These are phyloP conservation scores for Cytospora paraplurivora DNA, from an alignment of 2,329 filamentous ascomycete species.

Conservation along the genomic window DNA sequence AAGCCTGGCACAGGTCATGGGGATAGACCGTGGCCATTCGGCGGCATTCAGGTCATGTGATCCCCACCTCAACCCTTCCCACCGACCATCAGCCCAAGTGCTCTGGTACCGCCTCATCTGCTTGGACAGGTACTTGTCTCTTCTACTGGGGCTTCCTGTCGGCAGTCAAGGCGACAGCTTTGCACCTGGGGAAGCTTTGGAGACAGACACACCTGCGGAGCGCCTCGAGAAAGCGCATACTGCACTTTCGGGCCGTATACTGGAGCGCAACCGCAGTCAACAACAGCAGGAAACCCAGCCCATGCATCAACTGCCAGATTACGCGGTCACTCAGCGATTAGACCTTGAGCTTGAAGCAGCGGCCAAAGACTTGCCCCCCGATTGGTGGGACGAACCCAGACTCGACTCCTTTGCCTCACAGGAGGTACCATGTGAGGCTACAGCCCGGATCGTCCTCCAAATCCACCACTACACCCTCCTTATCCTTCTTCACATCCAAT, in stretches of 20 bases:
- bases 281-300: constrained; percentile 20
- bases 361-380: constrained; percentile 42
- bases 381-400: constrained; percentile 52
- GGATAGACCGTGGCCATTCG: constrained; percentile 44
- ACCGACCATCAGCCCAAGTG: constrained; percentile 35
- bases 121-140: constrained; percentile 52
- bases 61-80: constrained; percentile 37
- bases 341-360: constrained; percentile 51
- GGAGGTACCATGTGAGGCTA: constrained; percentile 36
- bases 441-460: constrained; percentile 47
- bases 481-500: constrained; percentile 57
- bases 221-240: constrained; percentile 49
- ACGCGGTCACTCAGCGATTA: constrained; percentile 46
- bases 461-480: constrained; percentile 54
- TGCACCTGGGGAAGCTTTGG: constrained; percentile 33
- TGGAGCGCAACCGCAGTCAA: constrained; percentile 47
- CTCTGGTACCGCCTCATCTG: constrained; percentile 55
- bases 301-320: constrained; percentile 39
- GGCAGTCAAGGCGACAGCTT: constrained; percentile 47
- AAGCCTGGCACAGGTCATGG: constrained; percentile 54
- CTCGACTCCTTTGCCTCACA: constrained; percentile 31
- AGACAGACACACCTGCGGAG: constrained; percentile 43
- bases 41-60: constrained; percentile 44
- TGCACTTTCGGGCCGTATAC: constrained; percentile 46
- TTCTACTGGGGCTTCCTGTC: constrained; percentile 53